A percentile compares a stretch with the other conserved stretches of the same genome.
Evolutionary conservation across 148 eudicot genomes (phyloP).

Genomic region (Diospyros lotus): DNA sequence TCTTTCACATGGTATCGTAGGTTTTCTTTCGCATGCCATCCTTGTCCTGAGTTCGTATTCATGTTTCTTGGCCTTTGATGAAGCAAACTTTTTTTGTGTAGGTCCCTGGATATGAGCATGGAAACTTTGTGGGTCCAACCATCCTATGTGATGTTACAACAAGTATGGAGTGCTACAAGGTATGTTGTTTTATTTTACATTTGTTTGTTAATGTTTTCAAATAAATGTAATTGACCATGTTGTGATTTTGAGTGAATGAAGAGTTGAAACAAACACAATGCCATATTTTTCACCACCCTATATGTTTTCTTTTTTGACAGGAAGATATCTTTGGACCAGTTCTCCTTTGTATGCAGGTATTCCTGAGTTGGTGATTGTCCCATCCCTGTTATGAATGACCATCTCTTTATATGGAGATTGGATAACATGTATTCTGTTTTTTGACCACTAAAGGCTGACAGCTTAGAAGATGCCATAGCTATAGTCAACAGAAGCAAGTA

Average conservation of each 20-base stretch:
- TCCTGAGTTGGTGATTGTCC: background rate
- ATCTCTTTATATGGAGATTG: background rate
- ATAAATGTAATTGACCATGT: background rate
- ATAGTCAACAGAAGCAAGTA: constrained; percentile 36
- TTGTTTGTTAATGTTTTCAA: background rate
- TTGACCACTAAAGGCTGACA: constrained; percentile 27
- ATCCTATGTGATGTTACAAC: constrained; percentile 38
- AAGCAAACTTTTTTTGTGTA: constrained; percentile 8
- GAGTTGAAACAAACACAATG: background rate
- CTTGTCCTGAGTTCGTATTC: no score
- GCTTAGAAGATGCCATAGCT: constrained; percentile 41
- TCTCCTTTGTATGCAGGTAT: constrained; percentile 39
- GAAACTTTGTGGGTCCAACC: constrained; percentile 51
- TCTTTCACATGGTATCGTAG: no score
- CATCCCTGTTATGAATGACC: background rate
- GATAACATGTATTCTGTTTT: constrained; percentile 2
- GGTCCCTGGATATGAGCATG: constrained; percentile 39
- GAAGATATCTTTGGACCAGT: constrained; percentile 42
- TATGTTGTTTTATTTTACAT: constrained; percentile 1
- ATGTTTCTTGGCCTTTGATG: no score
- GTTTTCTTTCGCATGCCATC: no score
- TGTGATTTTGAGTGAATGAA: background rate
- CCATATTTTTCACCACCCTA: background rate
- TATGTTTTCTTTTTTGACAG: constrained; percentile 18
- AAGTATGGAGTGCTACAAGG: constrained; percentile 44